Conservation (phyloP, 2,329 filamentous ascomycete genomes). For the Aspergillus flavus region DNA sequence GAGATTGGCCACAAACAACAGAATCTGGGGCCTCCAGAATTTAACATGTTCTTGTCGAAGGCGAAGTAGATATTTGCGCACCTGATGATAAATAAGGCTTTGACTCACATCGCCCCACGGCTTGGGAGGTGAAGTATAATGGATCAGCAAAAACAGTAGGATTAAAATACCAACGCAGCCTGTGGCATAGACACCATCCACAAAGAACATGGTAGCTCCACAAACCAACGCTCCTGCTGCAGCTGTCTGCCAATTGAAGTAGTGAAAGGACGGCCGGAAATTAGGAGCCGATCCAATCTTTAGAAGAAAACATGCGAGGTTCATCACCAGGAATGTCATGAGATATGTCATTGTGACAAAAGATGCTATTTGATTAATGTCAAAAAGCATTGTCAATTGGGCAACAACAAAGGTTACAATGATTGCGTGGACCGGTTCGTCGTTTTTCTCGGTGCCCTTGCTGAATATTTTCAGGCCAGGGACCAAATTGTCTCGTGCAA, state of each 20-base stretch:
- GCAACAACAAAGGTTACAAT: conserved; percentile 74
- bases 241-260: conserved; percentile 85
- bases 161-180: conserved; percentile 73
- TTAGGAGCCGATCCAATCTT: conserved; percentile 88
- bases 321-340: conserved; percentile 90
- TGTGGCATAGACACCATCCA: conserved; percentile 78
- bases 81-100: conserved; percentile 84
- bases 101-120: conserved; percentile 90
- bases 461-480: conserved; percentile 75
- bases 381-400: conserved; percentile 77
- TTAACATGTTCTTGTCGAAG: conserved; percentile 87
- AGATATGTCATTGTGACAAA: conserved; percentile 90
- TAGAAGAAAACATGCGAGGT: conserved; percentile 81
- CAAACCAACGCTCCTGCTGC: conserved; percentile 74
- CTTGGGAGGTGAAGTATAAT: conserved; percentile 83
- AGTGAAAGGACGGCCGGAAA: conserved; percentile 84
- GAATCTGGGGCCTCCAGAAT: conserved; percentile 87
- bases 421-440: conserved; percentile 77
- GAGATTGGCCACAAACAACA: conserved; percentile 80
- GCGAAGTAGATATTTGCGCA: conserved; percentile 83
- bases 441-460: conserved; percentile 69
- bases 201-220: conserved; percentile 84
- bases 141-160: conserved; percentile 79
- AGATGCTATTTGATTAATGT: conserved; percentile 86
- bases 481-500: conserved; percentile 76